phyloP scores from a whole-genome alignment of 2,329 filamentous ascomycete species.

The Colletotrichum eleusines region DNA sequence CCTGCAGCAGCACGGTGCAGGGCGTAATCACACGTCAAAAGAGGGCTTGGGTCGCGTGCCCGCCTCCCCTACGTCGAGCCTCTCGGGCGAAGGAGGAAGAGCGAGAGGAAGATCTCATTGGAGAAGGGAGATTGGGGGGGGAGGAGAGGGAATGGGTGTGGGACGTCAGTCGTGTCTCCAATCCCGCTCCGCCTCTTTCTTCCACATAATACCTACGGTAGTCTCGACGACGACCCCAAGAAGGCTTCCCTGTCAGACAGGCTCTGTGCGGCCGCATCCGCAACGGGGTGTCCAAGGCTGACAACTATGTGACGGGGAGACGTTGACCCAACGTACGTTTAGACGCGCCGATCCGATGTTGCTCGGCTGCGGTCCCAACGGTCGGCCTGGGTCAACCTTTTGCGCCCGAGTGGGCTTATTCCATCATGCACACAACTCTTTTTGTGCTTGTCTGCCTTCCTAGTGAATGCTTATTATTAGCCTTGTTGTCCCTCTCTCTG shows the following conservation, averaged over 20 bases:
- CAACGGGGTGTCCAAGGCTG: constrained; percentile 32
- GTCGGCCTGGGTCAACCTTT: neutral
- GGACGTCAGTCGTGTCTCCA: constrained; percentile 38
- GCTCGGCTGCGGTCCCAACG: constrained; percentile 18
- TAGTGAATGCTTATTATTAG: constrained; percentile 34
- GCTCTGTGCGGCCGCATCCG: constrained; percentile 29
- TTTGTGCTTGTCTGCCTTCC: neutral
- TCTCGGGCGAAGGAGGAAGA: neutral
- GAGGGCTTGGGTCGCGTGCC: constrained; percentile 36
- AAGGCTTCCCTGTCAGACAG: constrained; percentile 19
- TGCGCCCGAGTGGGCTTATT: constrained; percentile 32
- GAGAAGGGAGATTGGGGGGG: too few species aligned
- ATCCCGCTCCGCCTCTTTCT: constrained; percentile 26
- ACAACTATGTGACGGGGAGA: too few species aligned
- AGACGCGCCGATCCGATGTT: constrained; percentile 34
- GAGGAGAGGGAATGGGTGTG: neutral
- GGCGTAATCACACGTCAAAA: constrained; percentile 22
- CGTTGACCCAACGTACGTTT: constrained; percentile 10
- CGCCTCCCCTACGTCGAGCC: constrained; percentile 22
- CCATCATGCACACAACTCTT: constrained; percentile 13
- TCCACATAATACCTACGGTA: too few species aligned
- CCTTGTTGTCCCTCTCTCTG: neutral
- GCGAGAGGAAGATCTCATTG: neutral
- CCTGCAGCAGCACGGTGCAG: neutral
- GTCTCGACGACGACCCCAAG: constrained; percentile 21